Evolutionary conservation across 1,284 basidiomycete genomes (phyloP).

Genomic region (Cryptococcus sp.): DNA sequence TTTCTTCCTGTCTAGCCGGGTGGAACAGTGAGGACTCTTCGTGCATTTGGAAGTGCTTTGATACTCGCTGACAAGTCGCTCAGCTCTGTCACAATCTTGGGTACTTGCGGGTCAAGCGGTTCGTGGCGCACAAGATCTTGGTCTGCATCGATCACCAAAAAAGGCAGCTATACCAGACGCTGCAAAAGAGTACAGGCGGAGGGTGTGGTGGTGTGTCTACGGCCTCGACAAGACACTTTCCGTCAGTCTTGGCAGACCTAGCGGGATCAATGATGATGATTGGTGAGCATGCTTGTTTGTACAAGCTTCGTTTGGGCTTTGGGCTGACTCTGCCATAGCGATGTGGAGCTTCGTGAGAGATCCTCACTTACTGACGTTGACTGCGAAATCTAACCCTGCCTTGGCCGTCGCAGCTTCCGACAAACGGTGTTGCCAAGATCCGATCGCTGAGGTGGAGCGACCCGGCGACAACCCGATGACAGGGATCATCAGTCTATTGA

Average conservation of each 20-base stretch:
- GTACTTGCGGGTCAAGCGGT: slow-evolving; percentile 78
- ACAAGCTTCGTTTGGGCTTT: not conserved
- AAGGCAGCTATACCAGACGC: slow-evolving; percentile 2
- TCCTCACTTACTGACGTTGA: not conserved
- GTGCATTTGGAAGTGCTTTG: not conserved
- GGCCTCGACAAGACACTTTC: slow-evolving; percentile 18
- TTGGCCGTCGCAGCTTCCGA: slow-evolving; percentile 2
- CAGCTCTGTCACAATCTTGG: slow-evolving; percentile 60
- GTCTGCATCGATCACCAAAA: slow-evolving; percentile 59
- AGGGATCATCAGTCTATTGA: slow-evolving; percentile 7
- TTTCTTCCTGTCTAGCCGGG: slow-evolving; percentile 16
- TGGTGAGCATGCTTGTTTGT: slow-evolving; percentile 4
- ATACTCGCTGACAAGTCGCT: not conserved
- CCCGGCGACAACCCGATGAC: slow-evolving; percentile 9
- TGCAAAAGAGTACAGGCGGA: slow-evolving; percentile 12
- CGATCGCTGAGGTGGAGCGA: not conserved
- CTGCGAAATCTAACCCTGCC: too few relatives aligned
- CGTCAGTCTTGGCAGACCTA: slow-evolving; percentile 15
- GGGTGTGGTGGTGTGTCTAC: slow-evolving; percentile 23
- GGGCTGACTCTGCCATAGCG: not conserved
- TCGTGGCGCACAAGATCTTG: slow-evolving; percentile 75
- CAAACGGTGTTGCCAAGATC: slow-evolving; percentile 1
- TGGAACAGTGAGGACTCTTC: slow-evolving; percentile 14
- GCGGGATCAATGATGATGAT: slow-evolving; percentile 17
- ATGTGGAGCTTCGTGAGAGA: slow-evolving; percentile 12